A percentile compares a stretch with the other conserved stretches of the same genome.
These are phyloP conservation scores for Pseudomonodictys pantanalensis DNA, from an alignment of 495 filamentous ascomycete genomes.

Conservation along the genomic window DNA sequence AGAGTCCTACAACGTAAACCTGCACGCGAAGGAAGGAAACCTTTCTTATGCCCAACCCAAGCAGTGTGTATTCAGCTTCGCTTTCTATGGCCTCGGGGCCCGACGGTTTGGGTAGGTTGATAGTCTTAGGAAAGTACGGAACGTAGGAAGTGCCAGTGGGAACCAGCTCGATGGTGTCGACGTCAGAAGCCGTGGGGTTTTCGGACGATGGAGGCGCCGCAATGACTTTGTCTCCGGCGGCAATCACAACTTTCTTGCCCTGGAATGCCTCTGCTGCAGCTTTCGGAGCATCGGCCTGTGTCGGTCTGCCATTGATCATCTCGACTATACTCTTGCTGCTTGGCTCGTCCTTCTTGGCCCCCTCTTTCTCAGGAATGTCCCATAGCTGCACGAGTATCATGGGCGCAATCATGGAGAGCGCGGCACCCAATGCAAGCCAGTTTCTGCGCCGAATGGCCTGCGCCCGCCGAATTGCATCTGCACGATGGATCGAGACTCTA, in stretches of 20 bases:
- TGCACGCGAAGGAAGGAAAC: slow-evolving; percentile 88
- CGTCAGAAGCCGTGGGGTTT: slow-evolving; percentile 6
- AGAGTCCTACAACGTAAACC: slow-evolving; percentile 92
- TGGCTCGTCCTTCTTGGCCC: neutral
- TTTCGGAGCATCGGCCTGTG: slow-evolving; percentile 19
- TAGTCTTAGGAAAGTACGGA: slow-evolving; percentile 73
- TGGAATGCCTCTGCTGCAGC: slow-evolving; percentile 36
- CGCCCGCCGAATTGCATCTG: slow-evolving; percentile 11
- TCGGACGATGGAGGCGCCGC: slow-evolving; percentile 51
- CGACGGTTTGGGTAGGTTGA: slow-evolving; percentile 54
- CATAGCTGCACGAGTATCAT: slow-evolving; percentile 21
- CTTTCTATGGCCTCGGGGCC: slow-evolving; percentile 30
- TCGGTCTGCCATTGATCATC: slow-evolving; percentile 5
- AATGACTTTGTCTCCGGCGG: slow-evolving; percentile 52
- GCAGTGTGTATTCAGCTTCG: slow-evolving; percentile 73
- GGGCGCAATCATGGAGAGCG: slow-evolving; percentile 25
- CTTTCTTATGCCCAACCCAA: slow-evolving; percentile 82
- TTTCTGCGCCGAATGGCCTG: slow-evolving; percentile 10
- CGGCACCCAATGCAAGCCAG: slow-evolving; percentile 20
- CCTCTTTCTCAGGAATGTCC: slow-evolving; percentile 12
- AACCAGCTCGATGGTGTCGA: slow-evolving; percentile 63
- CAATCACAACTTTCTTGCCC: slow-evolving; percentile 48
- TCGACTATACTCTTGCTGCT: slow-evolving; percentile 7
- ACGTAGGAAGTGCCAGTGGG: slow-evolving; percentile 79
- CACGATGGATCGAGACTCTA: slow-evolving; percentile 22